phyloP scores from a whole-genome alignment of 257 asterid genomes.

The Penstemon davidsonii region DNA sequence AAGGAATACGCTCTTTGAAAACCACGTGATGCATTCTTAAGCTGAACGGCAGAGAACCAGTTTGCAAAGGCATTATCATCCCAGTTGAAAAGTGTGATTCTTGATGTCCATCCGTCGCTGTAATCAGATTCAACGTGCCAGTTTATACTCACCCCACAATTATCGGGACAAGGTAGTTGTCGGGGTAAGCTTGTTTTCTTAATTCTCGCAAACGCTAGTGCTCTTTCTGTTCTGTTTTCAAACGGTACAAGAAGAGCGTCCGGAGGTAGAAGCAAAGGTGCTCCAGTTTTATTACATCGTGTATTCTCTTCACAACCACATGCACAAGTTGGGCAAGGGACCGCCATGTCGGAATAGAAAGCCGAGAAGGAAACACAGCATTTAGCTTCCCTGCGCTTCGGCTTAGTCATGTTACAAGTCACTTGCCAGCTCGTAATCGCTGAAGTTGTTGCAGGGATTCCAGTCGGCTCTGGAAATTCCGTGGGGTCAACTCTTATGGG shows the following conservation, averaged over 20 bases:
- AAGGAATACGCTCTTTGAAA: slow-evolving; percentile 63
- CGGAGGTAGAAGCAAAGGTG: slow-evolving; percentile 47
- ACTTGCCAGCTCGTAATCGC: slow-evolving; percentile 72
- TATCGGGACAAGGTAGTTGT: slow-evolving; percentile 63
- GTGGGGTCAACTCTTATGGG: slow-evolving; percentile 45
- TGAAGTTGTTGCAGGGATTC: slow-evolving; percentile 35
- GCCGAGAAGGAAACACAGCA: slow-evolving; percentile 75
- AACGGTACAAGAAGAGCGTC: slow-evolving; percentile 65
- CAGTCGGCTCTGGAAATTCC: slow-evolving; percentile 53
- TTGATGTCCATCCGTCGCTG: slow-evolving; percentile 60
- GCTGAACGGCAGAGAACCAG: slow-evolving; percentile 58
- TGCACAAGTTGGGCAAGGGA: slow-evolving; percentile 67
- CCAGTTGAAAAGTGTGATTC: slow-evolving; percentile 76
- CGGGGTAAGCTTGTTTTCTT: slow-evolving; percentile 35
- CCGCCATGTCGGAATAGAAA: slow-evolving; percentile 48
- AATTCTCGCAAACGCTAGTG: slow-evolving; percentile 47
- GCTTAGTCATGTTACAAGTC: slow-evolving; percentile 59
- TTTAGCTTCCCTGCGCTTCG: slow-evolving; percentile 35
- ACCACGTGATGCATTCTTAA: slow-evolving; percentile 42
- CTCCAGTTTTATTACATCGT: slow-evolving; percentile 35
- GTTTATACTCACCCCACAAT: slow-evolving; percentile 70
- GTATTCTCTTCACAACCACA: slow-evolving; percentile 46
- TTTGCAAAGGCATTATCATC: slow-evolving; percentile 40
- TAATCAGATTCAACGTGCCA: slow-evolving; percentile 61
- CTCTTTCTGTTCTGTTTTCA: slow-evolving; percentile 40